A percentile compares a stretch with the other conserved stretches of the same genome.
Conservation (phyloP, 1,139 yeast genomes). For the Blastobotrys arbuscula region DNA sequence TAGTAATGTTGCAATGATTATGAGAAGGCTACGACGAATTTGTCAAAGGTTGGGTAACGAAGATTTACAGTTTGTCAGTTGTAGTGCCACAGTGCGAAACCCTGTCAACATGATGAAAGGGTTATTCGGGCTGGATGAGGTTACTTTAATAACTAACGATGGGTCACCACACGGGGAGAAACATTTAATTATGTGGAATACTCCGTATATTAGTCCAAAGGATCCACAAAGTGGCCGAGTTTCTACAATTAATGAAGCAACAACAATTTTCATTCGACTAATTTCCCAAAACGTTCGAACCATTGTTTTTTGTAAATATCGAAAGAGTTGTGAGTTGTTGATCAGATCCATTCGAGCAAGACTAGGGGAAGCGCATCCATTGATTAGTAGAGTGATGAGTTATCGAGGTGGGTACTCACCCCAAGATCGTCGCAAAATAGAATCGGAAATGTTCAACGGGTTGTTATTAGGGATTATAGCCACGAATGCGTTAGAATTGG, state of each 20-base stretch:
- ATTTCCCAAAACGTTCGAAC: conserved; percentile 64
- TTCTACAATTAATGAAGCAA: conserved; percentile 69
- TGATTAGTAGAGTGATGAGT: conserved; percentile 72
- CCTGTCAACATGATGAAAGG: conserved; percentile 67
- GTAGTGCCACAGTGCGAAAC: conserved; percentile 84
- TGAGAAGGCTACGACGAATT: conserved; percentile 67
- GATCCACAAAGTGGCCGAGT: conserved; percentile 61
- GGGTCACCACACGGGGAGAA: conserved; percentile 87
- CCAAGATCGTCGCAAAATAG: conserved; percentile 78
- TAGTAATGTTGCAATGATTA: conserved; percentile 77
- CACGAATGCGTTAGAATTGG: conserved; percentile 91
- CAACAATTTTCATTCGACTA: conserved; percentile 61
- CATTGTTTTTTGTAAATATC: conserved; percentile 82
- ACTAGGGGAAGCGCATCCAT: conserved; percentile 34
- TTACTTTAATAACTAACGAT: conserved; percentile 53
- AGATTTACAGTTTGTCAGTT: conserved; percentile 62
- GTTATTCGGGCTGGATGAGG: conserved; percentile 56
- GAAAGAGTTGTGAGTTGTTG: conserved; percentile 78
- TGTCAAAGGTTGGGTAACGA: conserved; percentile 50
- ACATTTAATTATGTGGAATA: conserved; percentile 75
- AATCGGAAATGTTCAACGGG: conserved; percentile 84
- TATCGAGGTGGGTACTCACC: conserved; percentile 94
- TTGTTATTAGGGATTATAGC: conserved; percentile 80
- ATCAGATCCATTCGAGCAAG: conserved; percentile 71
- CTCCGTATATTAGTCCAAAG: conserved; percentile 57